Conservation (phyloP, 495 filamentous ascomycete species). For the Podospora pseudocomata region DNA sequence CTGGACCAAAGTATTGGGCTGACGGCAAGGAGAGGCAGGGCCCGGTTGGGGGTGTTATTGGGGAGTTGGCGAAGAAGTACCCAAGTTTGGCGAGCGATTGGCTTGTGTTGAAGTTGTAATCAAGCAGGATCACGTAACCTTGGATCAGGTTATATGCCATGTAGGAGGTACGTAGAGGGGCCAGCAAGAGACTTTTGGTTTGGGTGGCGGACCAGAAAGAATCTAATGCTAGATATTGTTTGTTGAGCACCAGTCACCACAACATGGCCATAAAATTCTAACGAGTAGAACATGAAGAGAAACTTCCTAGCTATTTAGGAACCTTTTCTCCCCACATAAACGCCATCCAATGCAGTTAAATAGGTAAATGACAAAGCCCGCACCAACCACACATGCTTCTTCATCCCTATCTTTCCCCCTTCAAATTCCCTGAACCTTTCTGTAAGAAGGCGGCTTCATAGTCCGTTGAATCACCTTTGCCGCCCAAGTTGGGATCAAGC, state of each 20-base stretch:
- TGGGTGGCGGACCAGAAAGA: too few species aligned
- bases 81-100: constrained; percentile 32
- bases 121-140: too few species aligned
- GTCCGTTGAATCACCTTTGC: constrained; percentile 78
- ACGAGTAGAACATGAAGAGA: not conserved
- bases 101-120: constrained; percentile 52
- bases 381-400: constrained; percentile 13
- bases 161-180: not conserved
- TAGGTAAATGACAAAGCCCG: constrained; percentile 9
- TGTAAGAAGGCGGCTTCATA: constrained; percentile 88
- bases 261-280: not conserved
- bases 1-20: constrained; percentile 71
- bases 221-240: too few species aligned
- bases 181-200: not conserved
- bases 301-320: not conserved
- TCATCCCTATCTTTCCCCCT: constrained; percentile 1
- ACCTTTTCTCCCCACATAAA: not conserved
- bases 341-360: not conserved
- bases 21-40: constrained; percentile 71
- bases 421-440: constrained; percentile 80
- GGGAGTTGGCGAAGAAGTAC: constrained; percentile 27
- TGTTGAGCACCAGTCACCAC: not conserved
- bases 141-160: not conserved
- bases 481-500: constrained; percentile 79
- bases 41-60: constrained; percentile 42